phyloP scores from a whole-genome alignment of 2,329 filamentous ascomycete genomes.

The Ceratocystis cacaofunesta region DNA sequence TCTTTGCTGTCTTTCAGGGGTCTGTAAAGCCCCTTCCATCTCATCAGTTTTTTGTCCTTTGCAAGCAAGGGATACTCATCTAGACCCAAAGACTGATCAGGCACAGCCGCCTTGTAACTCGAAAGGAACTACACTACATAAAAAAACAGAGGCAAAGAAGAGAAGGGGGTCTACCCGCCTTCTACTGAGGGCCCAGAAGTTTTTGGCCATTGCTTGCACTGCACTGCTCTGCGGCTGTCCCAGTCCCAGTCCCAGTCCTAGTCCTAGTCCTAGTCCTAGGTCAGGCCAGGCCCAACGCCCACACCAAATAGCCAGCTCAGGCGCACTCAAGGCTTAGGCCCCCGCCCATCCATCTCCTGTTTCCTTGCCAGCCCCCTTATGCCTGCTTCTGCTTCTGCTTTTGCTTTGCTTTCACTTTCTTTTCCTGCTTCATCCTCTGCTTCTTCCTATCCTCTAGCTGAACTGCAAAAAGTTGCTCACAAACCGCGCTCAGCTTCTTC shows the following conservation, averaged over 20 bases:
- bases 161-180: background rate
- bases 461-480: conserved; percentile 4
- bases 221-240: background rate
- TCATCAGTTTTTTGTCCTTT: background rate
- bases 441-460: background rate
- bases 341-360: conserved; percentile 1
- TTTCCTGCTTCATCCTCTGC: background rate
- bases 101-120: background rate
- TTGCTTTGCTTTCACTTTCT: conserved; percentile 8
- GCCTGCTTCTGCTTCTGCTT: conserved; percentile 8
- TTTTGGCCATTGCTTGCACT: background rate
- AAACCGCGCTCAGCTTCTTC: conserved; percentile 1
- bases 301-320: background rate
- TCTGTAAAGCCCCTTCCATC: background rate
- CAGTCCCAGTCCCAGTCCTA: background rate
- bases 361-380: conserved; percentile 15
- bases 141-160: background rate
- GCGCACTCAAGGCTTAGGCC: background rate
- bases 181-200: background rate
- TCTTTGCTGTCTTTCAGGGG: background rate
- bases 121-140: too few species aligned
- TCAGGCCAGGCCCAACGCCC: conserved; percentile 3
- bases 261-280: background rate
- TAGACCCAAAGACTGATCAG: background rate
- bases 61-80: background rate